Percentiles rank a stretch among this genome's conserved stretches.
These are phyloP conservation scores for Lentinula lateritia DNA, from an alignment of 768 basidiomycete genomes.

Conservation along the genomic window DNA sequence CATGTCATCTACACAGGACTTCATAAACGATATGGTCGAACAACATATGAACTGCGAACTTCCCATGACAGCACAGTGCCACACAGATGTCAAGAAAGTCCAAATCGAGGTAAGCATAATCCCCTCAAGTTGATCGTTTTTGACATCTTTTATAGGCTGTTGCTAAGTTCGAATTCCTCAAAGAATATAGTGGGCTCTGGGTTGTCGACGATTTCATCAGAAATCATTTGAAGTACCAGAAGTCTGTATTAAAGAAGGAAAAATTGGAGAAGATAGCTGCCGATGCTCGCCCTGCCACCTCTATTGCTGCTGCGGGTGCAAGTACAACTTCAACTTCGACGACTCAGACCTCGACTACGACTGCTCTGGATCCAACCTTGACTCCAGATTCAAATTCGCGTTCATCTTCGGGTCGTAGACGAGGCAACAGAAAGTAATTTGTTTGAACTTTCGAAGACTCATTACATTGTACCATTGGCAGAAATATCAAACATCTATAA, in stretches of 20 bases:
- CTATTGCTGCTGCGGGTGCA: too few species aligned
- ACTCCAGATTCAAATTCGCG: too few species aligned
- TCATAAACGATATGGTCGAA: background rate
- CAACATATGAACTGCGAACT: background rate
- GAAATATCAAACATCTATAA: too few species aligned
- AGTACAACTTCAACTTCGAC: background rate
- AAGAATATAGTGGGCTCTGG: background rate
- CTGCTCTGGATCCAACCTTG: background rate
- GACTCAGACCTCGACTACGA: background rate
- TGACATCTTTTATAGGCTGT: background rate
- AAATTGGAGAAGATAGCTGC: background rate
- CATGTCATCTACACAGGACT: background rate
- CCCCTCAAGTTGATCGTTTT: too few species aligned
- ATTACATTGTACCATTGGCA: too few species aligned
- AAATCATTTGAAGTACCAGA: background rate
- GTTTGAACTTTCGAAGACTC: too few species aligned
- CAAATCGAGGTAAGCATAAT: background rate
- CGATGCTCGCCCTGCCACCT: background rate
- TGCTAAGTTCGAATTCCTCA: background rate
- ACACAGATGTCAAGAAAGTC: background rate
- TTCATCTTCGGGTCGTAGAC: too few species aligned
- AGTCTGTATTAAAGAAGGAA: background rate
- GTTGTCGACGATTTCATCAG: conserved; percentile 1
- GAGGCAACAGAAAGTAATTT: too few species aligned
- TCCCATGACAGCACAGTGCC: background rate